Evolutionary conservation across 2,329 filamentous ascomycete species (phyloP), one percentile per base, ranked within the genome.

Genomic region (Hypoxylon sp.): DNA sequence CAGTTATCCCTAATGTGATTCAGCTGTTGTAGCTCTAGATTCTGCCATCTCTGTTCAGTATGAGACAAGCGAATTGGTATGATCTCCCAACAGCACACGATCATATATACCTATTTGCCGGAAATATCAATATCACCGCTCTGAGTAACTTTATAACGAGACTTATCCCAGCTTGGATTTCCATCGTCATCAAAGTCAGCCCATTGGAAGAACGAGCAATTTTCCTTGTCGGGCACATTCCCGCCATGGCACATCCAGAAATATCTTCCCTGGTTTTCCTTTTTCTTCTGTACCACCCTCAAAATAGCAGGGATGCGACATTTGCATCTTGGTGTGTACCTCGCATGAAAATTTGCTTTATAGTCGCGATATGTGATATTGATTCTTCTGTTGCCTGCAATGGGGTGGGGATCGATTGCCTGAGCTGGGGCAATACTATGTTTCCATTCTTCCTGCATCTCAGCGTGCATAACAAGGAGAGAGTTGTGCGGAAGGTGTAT

Each of bases 391-490:
- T 90, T 94, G 0, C 91, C 91, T 0, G 94, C 87, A 1, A 97
- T 78, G 0, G 94, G 93, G 78, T 99, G 96, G 0, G 94, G 93
- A 68, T 94, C 91, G 65, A 98, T 92, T 3, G 90, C 88, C 53
- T 86, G 84, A 0, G 92, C 90, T 0, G 94, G 92, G 0, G 90
- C 85, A 47, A 99, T 92, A 72, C 88, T 88, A 79, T 99, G 96
- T 79, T 98, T 98, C 94, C 94, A 98, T 77, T 92, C 91, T 77
- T 98, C 95, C 77, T 98, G 95, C 93, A 97, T 98, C 77, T 97
- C 94, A 0, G 95, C 94, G 76, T 98, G 94, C 96, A 99, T 98
- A 9, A 98, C 85, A 0, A 99, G 85, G 0, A 98, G 86, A 0
- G 93, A 97, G 79, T 98, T 98, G 80, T 98, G 96, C 0, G 95